These are phyloP conservation scores for Colletotrichum agaves DNA, from an alignment of 2,329 filamentous ascomycete genomes.

Conservation along the genomic window DNA sequence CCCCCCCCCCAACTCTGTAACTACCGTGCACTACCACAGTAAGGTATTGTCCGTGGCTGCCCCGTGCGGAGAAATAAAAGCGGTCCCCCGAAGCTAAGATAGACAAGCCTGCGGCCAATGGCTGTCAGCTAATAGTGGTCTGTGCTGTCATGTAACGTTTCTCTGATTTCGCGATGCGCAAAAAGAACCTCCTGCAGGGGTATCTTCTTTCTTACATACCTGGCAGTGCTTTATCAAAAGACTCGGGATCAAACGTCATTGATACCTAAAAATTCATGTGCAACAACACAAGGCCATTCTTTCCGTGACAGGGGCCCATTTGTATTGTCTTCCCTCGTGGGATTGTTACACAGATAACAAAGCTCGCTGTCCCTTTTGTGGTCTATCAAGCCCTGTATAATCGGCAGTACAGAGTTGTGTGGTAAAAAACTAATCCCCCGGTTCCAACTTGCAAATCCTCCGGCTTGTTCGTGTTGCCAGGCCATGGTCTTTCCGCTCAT, in stretches of 20 bases:
- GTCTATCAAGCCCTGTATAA: too few species aligned
- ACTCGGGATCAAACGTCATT: neutral
- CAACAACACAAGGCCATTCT: neutral
- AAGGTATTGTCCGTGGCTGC: neutral
- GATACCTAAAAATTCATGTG: neutral
- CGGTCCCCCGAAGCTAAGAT: constrained; percentile 20
- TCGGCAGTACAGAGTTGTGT: too few species aligned
- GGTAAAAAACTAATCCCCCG: too few species aligned
- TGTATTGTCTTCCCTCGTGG: constrained; percentile 10
- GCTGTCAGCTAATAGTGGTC: neutral
- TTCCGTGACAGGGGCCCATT: neutral
- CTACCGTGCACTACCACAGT: too few species aligned
- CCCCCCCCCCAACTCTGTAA: too few species aligned
- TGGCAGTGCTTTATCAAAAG: neutral
- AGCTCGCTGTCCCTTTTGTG: neutral
- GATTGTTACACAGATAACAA: constrained; percentile 31
- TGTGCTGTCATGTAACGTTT: constrained; percentile 40
- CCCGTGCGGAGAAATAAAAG: constrained; percentile 29
- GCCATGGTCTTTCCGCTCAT: too few species aligned
- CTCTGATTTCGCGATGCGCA: constrained; percentile 9
- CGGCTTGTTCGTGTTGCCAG: too few species aligned
- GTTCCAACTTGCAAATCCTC: too few species aligned
- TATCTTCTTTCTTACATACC: neutral
- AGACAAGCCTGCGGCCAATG: constrained; percentile 14
- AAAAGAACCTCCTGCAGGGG: neutral